Base-by-base conservation (phyloP, 2,329 filamentous ascomycete species). In the Daldinia sp. region DNA sequence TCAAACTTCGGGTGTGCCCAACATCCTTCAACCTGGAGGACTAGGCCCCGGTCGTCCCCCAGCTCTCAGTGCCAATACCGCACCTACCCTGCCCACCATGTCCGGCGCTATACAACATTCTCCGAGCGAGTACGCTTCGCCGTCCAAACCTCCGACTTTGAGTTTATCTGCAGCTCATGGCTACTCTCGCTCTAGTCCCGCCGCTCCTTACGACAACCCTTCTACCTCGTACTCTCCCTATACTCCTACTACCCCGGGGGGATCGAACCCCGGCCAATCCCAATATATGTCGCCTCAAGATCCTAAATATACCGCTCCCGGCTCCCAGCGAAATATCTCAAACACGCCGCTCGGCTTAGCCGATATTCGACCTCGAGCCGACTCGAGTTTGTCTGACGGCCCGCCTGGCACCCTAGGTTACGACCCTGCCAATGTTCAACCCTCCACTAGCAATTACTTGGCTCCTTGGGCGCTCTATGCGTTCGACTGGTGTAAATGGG, bases 401-500 rank as follows among this genome's bases (percentile, higher is more conserved):
- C 81, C 85, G 11, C 83, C 88, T 39, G 89, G 88, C 78, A 77
- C 82, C 77, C 68, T 83, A 39, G 81, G 85, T 52, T 90, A 90
- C 74, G 91, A 93, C 72, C 82, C 87, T 52, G 86, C 87, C 66
- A 86, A 87, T 74, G 76, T 87, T 65, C 81, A 87, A 77, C 76
- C 90, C 75, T 77, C 91, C 75, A 96, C 94, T 67, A 96, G 93
- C 82, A 97, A 94, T 76, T 97, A 97, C 75, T 80, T 96, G 66
- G 93, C 94, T 3, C 94, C 94, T 0, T 99, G 95, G 93, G 90
- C 93, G 11, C 89, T 96, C 57, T 99, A 98, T 77, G 94, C 95
- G 10, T 94, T 96, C 72, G 95, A 99, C 80, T 99, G 95, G 95
- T 99, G 95, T 82, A 99, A 99, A 79, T 99, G 95, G 94, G 88